A percentile compares a stretch with the other conserved stretches of the same genome.
Conservation (phyloP, 768 basidiomycete species). For the Boletus coccyginus region DNA sequence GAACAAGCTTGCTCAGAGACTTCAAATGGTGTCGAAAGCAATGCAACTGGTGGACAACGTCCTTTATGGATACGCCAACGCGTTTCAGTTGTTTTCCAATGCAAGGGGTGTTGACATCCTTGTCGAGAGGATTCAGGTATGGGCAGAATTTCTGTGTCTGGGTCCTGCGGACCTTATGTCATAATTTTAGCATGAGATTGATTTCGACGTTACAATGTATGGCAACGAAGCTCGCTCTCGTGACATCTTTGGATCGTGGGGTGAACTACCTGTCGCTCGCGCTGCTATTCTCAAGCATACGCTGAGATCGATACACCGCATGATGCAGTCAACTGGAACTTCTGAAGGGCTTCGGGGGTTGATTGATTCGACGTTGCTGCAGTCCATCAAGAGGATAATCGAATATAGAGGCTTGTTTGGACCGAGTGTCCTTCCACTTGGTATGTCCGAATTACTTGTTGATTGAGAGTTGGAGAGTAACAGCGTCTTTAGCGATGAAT, state of each 20-base stretch:
- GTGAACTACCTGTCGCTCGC: slow-evolving; percentile 65
- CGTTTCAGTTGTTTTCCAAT: slow-evolving; percentile 83
- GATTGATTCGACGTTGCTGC: slow-evolving; percentile 84
- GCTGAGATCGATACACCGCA: slow-evolving; percentile 88
- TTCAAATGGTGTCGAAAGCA: slow-evolving; percentile 81
- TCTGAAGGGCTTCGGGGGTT: slow-evolving; percentile 93
- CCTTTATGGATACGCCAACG: slow-evolving; percentile 84
- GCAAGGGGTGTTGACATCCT: slow-evolving; percentile 81
- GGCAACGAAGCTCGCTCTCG: slow-evolving; percentile 41
- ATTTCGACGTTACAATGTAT: slow-evolving; percentile 59
- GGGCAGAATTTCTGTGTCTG: slow-evolving; percentile 18
- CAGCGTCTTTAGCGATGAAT: slow-evolving; percentile 60
- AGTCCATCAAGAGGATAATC: slow-evolving; percentile 86
- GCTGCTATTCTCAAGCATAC: slow-evolving; percentile 87
- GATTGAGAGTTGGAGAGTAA: slow-evolving; percentile 4
- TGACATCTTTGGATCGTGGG: slow-evolving; percentile 52
- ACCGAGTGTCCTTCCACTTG: slow-evolving; percentile 78
- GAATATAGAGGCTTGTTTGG: slow-evolving; percentile 82
- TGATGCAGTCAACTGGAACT: slow-evolving; percentile 95
- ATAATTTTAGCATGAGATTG: slow-evolving; percentile 58
- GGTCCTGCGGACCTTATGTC: slow-evolving; percentile 9
- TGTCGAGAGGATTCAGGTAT: slow-evolving; percentile 83
- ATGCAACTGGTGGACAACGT: slow-evolving; percentile 93
- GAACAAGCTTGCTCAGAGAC: slow-evolving; percentile 63
- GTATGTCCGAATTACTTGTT: slow-evolving; percentile 41